Evolutionary conservation across 1,139 yeast genomes (phyloP).

Genomic region (Geotrichum cucujoidarum): DNA sequence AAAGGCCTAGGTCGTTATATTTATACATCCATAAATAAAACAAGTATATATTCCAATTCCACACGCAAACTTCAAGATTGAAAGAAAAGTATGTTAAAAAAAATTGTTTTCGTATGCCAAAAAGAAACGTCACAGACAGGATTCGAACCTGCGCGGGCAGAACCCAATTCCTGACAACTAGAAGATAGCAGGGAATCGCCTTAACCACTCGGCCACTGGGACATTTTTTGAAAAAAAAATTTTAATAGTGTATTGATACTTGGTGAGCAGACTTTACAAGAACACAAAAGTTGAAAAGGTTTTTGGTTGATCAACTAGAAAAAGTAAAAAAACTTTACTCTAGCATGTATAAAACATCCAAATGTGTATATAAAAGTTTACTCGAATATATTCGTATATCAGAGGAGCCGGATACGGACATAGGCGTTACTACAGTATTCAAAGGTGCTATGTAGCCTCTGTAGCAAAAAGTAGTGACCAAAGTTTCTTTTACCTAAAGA

Average conservation of each 20-base stretch:
- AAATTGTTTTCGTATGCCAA: not conserved
- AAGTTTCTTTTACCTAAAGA: too few species aligned
- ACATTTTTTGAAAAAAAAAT: not conserved
- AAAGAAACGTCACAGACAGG: conserved; percentile 6
- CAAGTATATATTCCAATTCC: not conserved
- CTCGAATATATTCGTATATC: too few species aligned
- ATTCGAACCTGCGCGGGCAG: conserved; percentile 10
- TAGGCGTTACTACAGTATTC: too few species aligned
- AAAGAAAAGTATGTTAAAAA: not conserved
- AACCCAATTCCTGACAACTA: conserved; percentile 7
- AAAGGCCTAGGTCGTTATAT: not conserved
- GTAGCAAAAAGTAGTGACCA: too few species aligned
- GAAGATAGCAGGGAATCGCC: conserved; percentile 10
- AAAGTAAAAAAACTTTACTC: too few species aligned
- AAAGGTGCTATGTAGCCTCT: too few species aligned
- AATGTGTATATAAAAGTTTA: too few species aligned
- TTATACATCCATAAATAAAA: not conserved
- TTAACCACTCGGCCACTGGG: conserved; percentile 15
- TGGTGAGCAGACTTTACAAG: not conserved
- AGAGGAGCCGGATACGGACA: too few species aligned
- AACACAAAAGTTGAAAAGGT: too few species aligned
- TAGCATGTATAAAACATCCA: too few species aligned
- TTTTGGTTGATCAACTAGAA: too few species aligned
- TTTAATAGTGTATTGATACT: too few species aligned
- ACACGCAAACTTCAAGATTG: not conserved